phyloP scores from a whole-genome alignment of 2,329 filamentous ascomycete genomes.

The Fusarium penzigii region DNA sequence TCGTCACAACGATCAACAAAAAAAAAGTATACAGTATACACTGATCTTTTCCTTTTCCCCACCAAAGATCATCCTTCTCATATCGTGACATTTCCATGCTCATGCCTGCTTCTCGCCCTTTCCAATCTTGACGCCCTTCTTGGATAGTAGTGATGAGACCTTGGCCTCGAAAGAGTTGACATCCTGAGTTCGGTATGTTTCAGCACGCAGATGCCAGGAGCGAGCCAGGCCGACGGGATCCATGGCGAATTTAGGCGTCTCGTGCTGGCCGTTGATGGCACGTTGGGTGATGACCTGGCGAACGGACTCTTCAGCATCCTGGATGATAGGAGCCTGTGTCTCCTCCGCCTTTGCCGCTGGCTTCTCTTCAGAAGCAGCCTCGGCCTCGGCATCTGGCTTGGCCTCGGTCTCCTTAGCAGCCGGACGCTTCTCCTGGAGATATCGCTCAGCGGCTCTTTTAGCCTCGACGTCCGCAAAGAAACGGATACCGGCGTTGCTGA shows the following conservation, averaged over 20 bases:
- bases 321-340: constrained; percentile 30
- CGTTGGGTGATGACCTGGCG: constrained; percentile 34
- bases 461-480: constrained; percentile 29
- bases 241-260: constrained; percentile 35
- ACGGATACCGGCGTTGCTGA: constrained; percentile 27
- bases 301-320: constrained; percentile 36
- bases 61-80: constrained; percentile 5
- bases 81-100: constrained; percentile 16
- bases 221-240: constrained; percentile 37
- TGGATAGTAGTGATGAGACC: constrained; percentile 34
- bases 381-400: no score
- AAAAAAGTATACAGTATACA: constrained; percentile 20
- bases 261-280: constrained; percentile 39
- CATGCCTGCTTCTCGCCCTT: constrained; percentile 27
- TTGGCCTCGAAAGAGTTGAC: constrained; percentile 42
- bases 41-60: constrained; percentile 15
- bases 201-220: constrained; percentile 39
- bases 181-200: constrained; percentile 38
- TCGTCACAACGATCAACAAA: constrained; percentile 17
- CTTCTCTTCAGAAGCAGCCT: no score
- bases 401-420: no score
- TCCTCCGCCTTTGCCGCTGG: constrained; percentile 16
- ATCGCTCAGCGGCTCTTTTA: constrained; percentile 33
- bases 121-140: constrained; percentile 16
- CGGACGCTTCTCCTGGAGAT: constrained; percentile 29